Evolutionary conservation across 352 stramenopile genomes (phyloP), one percentile per base, ranked within the genome.

Genomic region (Globisporangium abappressorium): DNA sequence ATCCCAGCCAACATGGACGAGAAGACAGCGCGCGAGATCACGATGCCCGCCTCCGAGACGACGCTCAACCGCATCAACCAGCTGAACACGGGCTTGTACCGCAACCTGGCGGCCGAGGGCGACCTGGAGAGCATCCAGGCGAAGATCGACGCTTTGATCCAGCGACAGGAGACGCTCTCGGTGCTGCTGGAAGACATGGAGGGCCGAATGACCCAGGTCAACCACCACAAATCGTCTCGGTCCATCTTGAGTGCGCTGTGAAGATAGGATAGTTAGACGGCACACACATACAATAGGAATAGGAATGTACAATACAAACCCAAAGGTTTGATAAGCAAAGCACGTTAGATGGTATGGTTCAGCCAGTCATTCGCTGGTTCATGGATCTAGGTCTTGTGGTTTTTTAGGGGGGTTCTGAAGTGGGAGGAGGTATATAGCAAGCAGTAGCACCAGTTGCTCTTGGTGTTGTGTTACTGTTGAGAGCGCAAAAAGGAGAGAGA

Each of bases 51-150:
- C 2, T 47, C 77, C 0, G 79, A 85, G 66, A 90, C 82, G 46
- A 91, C 79, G 28, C 74, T 92, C 26, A 87, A 74, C 49, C 84
- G 82, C 49, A 91, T 92, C 67, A 88, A 78, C 22, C 89, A 94
- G 68, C 84, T 99, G 49, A 90, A 99, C 64, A 92, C 89, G 2
- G 74, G 73, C 8, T 92, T 81, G 65, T 94, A 92, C 65, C 90
- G 86, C 41, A 87, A 77, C 62, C 72, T 85, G 26, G 70, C 78
- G 1, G 81, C 73, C n/a, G 84, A 92, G 74, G 82, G 77, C 2
- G 87, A 93, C 43, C 76, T 97, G 2, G 87, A 97, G 54, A 84
- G 77, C n/a, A 91, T 92, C 58, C 79, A 91, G 24, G 65, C 70
- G 9, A 88, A 87, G 36, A 66, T 92, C 26, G 78, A 75, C 62